Evolutionary conservation across 345 rosid species (phyloP), one percentile per base, ranked within the genome.

Genomic region (Lumnitzera racemosa): DNA sequence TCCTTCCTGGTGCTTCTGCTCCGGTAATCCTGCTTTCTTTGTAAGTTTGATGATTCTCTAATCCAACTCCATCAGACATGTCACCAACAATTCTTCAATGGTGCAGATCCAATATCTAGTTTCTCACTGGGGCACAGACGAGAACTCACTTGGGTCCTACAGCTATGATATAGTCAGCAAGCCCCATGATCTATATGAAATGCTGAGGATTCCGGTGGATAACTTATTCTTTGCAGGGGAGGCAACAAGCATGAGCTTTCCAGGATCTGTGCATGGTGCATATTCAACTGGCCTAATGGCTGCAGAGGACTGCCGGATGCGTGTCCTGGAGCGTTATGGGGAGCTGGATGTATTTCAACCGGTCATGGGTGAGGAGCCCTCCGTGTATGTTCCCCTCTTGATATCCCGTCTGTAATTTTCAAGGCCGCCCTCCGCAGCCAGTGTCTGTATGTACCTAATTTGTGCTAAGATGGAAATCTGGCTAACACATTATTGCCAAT

Each of bases 161-260:
- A 86, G 90, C 88, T 94, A 83, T 9, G 96, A 88, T 67, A 64
- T 69, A 43, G 99, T 90, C 53, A 92, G 90, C 2, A 90, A 76
- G 50, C 49, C 99, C 79, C 92, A 90, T 67, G 92, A 86, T 67
- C 92, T 86, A 70, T 90, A 79, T 61, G 97, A 94, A 64, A 81
- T 66, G 83, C 79, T 94, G 15, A 83, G 97, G 70, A 74, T 81
- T 46, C 97, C 99, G 0, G 83, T 94, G 27, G 99, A 90, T 70
- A 94, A 94, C 75, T 62, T 94, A 70, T 94, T 94, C 87, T 94
- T 94, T 72, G 97, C 97, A 0, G 97, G 99, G 60, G 99, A 94
- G 78, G 99, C 99, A 5, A 90, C 95, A 0, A 90, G 95, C 58
- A 31, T 62, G 61, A 80, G 73, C 70, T 90, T 67, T 69, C 91